Evolutionary conservation across 73 alveolate genomes (phyloP), one percentile per base, ranked within the genome.

Genomic region (Paramecium sexaurelia): DNA sequence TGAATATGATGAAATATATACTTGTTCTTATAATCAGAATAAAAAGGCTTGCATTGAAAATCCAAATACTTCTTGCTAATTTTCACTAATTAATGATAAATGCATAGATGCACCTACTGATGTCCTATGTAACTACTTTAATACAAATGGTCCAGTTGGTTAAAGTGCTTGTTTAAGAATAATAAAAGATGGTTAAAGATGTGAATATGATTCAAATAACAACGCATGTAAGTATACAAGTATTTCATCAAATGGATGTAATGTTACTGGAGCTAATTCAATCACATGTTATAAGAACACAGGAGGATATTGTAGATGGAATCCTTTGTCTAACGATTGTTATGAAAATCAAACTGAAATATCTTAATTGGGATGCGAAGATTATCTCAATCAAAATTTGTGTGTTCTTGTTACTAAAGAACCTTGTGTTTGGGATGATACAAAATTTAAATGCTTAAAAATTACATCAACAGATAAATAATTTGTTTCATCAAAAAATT

Each of bases 361-460:
- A 5, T 32, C 86, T 1, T 37, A 5, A 24, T 78, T 78, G 19
- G 73, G 73, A 78, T 78, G 90, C 6, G 73, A 22, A 5, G 89
- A 78, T 78, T 24, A 17, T 78, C 22, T 78, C 39, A 40, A 78
- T 45, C 1, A 40, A 3, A 43, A 17, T 40, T 43, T 78, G 8
- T 40, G 75, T 45, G 6, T 19, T 3, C 19, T 13, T 2, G 43
- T 78, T 2, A 78, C 75, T n/a, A 78, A 78, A 20, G 68, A 78
- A 24, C 75, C 90, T 19, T 78, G 90, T 41, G 7, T 13, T 24
- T 78, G 90, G 75, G 90, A 78, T 78, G 17, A 17, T 78, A 45
- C 67, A 26, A 51, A 51, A 51, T 51, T 51, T 19, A 51, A 51
- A 51, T 51, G 67, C 67, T 17, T 51, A 51, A 51, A 51, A 51